These are phyloP conservation scores for Aspergillus sergii DNA, from an alignment of 2,329 filamentous ascomycete species.

Conservation along the genomic window DNA sequence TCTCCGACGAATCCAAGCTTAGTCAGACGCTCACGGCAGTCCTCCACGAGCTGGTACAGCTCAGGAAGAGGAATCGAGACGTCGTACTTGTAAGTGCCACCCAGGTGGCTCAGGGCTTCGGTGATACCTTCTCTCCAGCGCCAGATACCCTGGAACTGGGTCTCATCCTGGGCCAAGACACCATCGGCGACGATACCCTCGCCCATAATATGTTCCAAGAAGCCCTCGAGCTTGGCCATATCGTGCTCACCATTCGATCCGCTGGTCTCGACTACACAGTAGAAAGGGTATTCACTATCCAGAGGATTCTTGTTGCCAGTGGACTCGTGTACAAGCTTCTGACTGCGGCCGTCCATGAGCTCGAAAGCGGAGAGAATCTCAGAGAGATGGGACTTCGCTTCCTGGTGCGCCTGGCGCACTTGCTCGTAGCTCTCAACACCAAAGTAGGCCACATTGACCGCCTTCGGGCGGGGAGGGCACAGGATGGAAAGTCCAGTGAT, in stretches of 20 bases:
- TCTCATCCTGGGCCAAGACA: constrained; percentile 89
- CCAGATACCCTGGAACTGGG: constrained; percentile 84
- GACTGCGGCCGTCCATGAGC: constrained; percentile 87
- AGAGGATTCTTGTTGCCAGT: constrained; percentile 78
- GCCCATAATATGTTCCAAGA: constrained; percentile 89
- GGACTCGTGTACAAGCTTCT: constrained; percentile 73
- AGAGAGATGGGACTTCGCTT: constrained; percentile 85
- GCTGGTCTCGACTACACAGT: constrained; percentile 94
- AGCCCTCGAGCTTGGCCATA: constrained; percentile 82
- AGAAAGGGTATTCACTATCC: constrained; percentile 85
- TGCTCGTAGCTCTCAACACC: constrained; percentile 89
- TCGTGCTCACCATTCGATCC: constrained; percentile 95
- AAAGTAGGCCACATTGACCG: constrained; percentile 93
- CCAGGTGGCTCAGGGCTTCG: constrained; percentile 84
- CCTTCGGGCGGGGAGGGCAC: constrained; percentile 82
- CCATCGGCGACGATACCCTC: constrained; percentile 86
- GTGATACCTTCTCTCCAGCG: constrained; percentile 90
- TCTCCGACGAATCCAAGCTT: constrained; percentile 77
- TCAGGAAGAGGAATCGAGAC: constrained; percentile 88
- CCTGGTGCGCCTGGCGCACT: constrained; percentile 80
- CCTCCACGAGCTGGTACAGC: constrained; percentile 87
- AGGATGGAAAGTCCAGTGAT: constrained; percentile 88
- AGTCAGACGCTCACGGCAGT: constrained; percentile 72
- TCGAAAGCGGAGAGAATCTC: constrained; percentile 98
- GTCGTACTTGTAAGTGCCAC: constrained; percentile 98